phyloP scores from a whole-genome alignment of 345 rosid genomes.

The Excoecaria cochinchinensis region DNA sequence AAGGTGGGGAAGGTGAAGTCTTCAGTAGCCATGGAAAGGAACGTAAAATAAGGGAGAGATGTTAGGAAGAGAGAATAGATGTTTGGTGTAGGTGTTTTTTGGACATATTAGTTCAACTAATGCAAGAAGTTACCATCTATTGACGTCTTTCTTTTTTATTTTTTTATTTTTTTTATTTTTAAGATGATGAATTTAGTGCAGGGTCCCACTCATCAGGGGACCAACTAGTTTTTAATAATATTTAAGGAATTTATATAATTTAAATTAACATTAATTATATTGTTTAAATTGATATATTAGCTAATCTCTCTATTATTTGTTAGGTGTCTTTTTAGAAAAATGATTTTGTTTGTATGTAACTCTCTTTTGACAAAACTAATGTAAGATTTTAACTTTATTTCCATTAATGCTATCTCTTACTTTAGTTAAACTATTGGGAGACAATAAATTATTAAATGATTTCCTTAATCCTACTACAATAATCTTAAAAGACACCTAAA shows the following conservation, averaged over 20 bases:
- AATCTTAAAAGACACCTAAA: too few species aligned
- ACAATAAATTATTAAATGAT: too few species aligned
- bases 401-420: too few species aligned
- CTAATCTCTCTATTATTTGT: too few species aligned
- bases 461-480: too few species aligned
- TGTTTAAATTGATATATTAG: too few species aligned
- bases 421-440: too few species aligned
- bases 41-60: constrained; percentile 2
- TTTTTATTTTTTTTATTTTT: neutral
- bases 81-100: constrained; percentile 36
- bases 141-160: neutral
- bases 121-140: constrained; percentile 30
- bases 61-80: neutral
- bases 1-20: constrained; percentile 73
- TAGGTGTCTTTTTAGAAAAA: neutral
- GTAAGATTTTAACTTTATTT: too few species aligned
- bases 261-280: neutral
- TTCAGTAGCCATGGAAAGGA: constrained; percentile 34
- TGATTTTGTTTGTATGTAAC: neutral
- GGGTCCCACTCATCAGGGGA: constrained; percentile 17
- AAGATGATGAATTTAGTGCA: constrained; percentile 5
- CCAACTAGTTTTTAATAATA: neutral
- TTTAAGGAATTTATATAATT: neutral
- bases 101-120: constrained; percentile 55
- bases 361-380: neutral